Evolutionary conservation across 805 yeast species (phyloP), one percentile per base, ranked within the genome.

Genomic region (Suhomyces emberorum): DNA sequence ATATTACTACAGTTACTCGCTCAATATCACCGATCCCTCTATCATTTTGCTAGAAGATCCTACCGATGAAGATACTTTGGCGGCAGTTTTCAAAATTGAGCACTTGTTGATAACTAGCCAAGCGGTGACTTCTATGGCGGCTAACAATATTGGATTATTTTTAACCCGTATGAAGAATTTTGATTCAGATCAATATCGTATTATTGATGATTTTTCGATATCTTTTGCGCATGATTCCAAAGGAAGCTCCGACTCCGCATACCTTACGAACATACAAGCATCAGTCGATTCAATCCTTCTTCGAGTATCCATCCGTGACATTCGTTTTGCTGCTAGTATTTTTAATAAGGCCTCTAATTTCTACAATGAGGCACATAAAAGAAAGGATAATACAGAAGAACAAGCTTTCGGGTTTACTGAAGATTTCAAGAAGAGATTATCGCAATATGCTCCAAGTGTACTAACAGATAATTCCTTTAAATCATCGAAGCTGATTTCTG

Each of bases 171-270:
- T 93, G 95, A 74, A 81, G 46, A 54, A 74, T 4, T 72, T 70
- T 34, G 81, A 81, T n/a, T 72, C 73, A 8, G 72, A 72, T 37
- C 70, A 81, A 35, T 65, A 88, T 34, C 67, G 96, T 37, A 74
- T 93, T 19, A 70, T 93, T 41, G 97, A 93, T 57, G 96, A 93
- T 49, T 93, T 91, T 58, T 83, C 95, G 1, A 63, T 88, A 2
- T 78, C 88, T 1, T 70, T 85, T 38, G 76, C 87, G 0, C 62
- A 84, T 37, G 96, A 91, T 52, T 70, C 76, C 7, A 68, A 88
- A 30, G 82, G 82, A 4, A 78, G 95, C 0, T 74, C 81, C 1
- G 53, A 70, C 0, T 73, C 76, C 1, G 75, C 75, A 15, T 69
- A 74, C 33, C 54, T 87, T 34, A 81, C 95, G 0, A 66, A 72